A percentile compares a stretch with the other conserved stretches of the same genome.
These are phyloP conservation scores for Cinchona pubescens DNA, from an alignment of 257 asterid genomes.

Conservation along the genomic window DNA sequence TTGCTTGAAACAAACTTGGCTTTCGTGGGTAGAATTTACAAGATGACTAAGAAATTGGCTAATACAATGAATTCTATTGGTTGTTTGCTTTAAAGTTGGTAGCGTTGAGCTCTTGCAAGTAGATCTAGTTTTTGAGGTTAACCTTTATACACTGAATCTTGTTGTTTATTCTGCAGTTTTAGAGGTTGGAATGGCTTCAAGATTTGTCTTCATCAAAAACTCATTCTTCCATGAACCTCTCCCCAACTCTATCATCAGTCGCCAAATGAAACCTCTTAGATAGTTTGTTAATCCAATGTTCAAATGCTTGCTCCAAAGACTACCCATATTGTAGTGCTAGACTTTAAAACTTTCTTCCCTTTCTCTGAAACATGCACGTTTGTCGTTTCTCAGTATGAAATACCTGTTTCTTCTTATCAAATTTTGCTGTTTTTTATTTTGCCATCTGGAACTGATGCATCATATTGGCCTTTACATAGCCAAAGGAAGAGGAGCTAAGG, in stretches of 20 bases:
- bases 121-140: background rate
- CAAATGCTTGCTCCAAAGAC: background rate
- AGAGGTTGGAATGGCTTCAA: background rate
- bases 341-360: background rate
- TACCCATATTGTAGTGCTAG: background rate
- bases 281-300: background rate
- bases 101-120: background rate
- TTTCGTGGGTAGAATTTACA: background rate
- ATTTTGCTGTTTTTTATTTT: conserved; percentile 5
- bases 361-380: background rate
- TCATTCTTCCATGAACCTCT: background rate
- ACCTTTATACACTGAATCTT: background rate
- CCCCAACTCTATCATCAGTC: background rate
- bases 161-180: background rate
- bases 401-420: conserved; percentile 13
- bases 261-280: background rate
- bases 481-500: conserved; percentile 83
- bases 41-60: background rate
- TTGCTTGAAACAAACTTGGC: background rate
- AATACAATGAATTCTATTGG: background rate
- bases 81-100: background rate
- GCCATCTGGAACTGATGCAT: conserved; percentile 82
- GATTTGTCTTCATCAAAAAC: background rate
- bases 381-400: background rate
- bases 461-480: conserved; percentile 85